Conservation (phyloP, 2,329 filamentous ascomycete species). For the Colletotrichum lini region DNA sequence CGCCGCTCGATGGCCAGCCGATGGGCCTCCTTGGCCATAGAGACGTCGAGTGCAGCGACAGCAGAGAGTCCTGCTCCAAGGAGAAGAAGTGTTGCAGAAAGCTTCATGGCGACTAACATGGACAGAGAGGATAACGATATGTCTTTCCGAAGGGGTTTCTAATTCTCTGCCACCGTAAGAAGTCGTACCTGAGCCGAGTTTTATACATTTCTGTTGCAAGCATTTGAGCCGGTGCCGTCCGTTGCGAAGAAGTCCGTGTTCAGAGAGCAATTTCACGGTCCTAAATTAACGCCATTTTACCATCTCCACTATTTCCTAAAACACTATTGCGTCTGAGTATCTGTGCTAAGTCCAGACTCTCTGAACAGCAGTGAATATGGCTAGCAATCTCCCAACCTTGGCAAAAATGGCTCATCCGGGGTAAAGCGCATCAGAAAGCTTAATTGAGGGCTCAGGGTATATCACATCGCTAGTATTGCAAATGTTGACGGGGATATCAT, state of each 20-base stretch:
- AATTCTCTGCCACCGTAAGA: not conserved
- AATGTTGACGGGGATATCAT: too few relatives aligned
- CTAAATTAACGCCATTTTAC: too few relatives aligned
- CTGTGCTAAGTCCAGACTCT: too few relatives aligned
- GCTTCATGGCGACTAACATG: not conserved
- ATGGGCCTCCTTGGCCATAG: not conserved
- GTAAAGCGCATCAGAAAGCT: too few relatives aligned
- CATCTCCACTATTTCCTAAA: too few relatives aligned
- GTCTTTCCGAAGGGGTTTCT: not conserved
- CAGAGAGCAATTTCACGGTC: not conserved
- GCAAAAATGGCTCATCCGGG: too few relatives aligned
- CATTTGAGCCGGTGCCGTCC: not conserved
- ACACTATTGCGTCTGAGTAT: too few relatives aligned
- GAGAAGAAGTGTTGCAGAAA: not conserved
- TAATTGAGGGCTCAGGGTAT: too few relatives aligned
- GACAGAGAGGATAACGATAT: not conserved
- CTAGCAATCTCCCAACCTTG: too few relatives aligned
- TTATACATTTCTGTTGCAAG: not conserved
- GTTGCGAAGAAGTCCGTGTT: not conserved
- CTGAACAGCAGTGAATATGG: too few relatives aligned
- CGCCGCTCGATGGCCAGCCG: not conserved
- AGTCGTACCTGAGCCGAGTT: not conserved
- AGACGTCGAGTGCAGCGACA: not conserved
- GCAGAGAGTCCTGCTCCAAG: not conserved
- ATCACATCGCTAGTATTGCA: too few relatives aligned